phyloP scores from a whole-genome alignment of 2,329 filamentous ascomycete genomes.

The Botrytis cinerea region DNA sequence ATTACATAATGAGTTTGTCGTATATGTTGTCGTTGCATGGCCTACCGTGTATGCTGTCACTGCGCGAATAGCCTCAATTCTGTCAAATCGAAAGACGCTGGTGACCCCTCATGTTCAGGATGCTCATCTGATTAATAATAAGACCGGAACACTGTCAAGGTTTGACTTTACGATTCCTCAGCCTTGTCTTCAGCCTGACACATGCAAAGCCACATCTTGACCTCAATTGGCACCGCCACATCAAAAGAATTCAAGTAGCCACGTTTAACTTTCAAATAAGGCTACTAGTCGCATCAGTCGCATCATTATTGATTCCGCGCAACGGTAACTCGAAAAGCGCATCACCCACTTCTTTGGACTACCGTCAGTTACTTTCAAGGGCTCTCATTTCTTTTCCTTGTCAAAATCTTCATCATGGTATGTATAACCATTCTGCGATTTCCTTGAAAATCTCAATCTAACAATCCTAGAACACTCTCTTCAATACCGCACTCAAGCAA shows the following conservation, averaged over 20 bases:
- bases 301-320: neutral
- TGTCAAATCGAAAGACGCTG: neutral
- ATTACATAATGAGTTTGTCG: neutral
- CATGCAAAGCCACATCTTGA: neutral
- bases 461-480: slow-evolving; percentile 68
- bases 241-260: neutral
- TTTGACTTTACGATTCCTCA: neutral
- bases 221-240: slow-evolving; percentile 3
- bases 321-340: neutral
- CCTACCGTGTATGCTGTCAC: neutral
- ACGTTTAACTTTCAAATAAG: slow-evolving; percentile 23
- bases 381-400: neutral
- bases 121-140: neutral
- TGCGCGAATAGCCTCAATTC: neutral
- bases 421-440: neutral
- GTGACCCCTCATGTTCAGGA: neutral
- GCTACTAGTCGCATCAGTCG: slow-evolving; percentile 1
- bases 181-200: slow-evolving; percentile 5
- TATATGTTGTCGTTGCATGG: too few relatives aligned
- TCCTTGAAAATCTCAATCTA: neutral
- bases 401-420: slow-evolving; percentile 14
- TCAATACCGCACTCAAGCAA: slow-evolving; percentile 84
- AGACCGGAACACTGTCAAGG: neutral
- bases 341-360: neutral
- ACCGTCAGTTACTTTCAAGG: neutral